Evolutionary conservation across 139 green algal species (phyloP).

Genomic region (Dunaliella sp.): DNA sequence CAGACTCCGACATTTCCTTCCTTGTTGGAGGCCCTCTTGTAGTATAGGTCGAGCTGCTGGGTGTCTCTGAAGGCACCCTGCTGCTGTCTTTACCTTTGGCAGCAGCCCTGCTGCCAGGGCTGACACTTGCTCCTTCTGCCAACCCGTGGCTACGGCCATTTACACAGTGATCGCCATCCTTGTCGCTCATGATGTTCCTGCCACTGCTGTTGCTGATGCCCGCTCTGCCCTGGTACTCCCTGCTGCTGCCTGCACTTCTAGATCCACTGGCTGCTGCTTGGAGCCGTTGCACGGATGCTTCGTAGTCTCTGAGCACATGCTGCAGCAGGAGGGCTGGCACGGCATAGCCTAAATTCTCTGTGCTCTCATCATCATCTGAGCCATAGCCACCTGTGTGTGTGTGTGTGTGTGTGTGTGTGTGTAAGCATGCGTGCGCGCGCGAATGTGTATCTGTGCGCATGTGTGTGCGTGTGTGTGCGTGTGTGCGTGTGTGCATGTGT

Average conservation of each 20-base stretch:
- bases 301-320: conserved; percentile 78
- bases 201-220: conserved; percentile 17
- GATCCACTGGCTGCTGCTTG: background rate
- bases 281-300: background rate
- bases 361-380: conserved; percentile 19
- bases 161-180: background rate
- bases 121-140: too few relatives aligned
- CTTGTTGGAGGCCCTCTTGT: too few relatives aligned
- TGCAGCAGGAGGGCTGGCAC: conserved; percentile 75
- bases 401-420: too few relatives aligned
- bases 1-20: too few relatives aligned
- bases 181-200: conserved; percentile 59
- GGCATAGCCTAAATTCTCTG: conserved; percentile 67
- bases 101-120: background rate
- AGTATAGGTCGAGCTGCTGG: too few relatives aligned
- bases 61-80: too few relatives aligned
- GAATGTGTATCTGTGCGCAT: too few relatives aligned
- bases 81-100: too few relatives aligned
- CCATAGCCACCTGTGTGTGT: background rate
- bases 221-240: conserved; percentile 1
- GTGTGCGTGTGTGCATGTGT: too few relatives aligned
- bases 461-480: too few relatives aligned
- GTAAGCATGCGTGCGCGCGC: too few relatives aligned
- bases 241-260: background rate
- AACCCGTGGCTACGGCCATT: background rate